Evolutionary conservation across 495 filamentous ascomycete genomes (phyloP), one percentile per base, ranked within the genome.

Genomic region (Penicillium coprophilum): DNA sequence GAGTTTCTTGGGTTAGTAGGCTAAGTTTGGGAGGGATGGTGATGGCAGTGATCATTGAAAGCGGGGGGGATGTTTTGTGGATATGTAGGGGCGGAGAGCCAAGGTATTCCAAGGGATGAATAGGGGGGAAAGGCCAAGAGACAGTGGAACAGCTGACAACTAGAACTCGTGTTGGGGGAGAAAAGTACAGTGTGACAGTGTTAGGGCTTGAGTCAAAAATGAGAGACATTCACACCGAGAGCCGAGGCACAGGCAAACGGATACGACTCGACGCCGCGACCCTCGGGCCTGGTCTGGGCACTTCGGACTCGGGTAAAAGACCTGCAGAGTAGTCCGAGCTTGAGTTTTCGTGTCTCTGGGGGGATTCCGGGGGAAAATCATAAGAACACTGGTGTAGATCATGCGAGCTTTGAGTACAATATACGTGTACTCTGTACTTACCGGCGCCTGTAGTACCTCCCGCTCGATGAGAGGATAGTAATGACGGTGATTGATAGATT

Each of bases 381-480:
- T 5, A 53, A 38, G 31, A 36, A 43, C 34, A 54, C 31, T 39
- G 30, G 32, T 53, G 31, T 15, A 53, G 50, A 56, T 55, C 51
- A 40, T 53, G 19, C 30, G 38, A 54, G 47, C 53, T 43, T 46
- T 38, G 24, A 3, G 24, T 17, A n/a, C n/a, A n/a, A n/a, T n/a
- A n/a, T n/a, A 36, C 21, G 15, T 23, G 46, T 27, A 38, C 39
- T n/a, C 11, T 4, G 50, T 27, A 71, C 78, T 58, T 71, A 91
- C 89, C 89, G 67, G 92, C 92, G 53, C 94, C 94, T 4, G 94
- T 98, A 1, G 94, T 98, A 1, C 94, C 95, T 17, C 85, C 86
- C 20, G 82, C 80, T 15, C 91, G 85, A 55, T 85, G 82, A 7
- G 91, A 94, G 2, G 84, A 82, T 9, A 98, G 80, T 11, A 97